phyloP scores from a whole-genome alignment of 2,329 filamentous ascomycete species.

The Byssochlamys sp. region DNA sequence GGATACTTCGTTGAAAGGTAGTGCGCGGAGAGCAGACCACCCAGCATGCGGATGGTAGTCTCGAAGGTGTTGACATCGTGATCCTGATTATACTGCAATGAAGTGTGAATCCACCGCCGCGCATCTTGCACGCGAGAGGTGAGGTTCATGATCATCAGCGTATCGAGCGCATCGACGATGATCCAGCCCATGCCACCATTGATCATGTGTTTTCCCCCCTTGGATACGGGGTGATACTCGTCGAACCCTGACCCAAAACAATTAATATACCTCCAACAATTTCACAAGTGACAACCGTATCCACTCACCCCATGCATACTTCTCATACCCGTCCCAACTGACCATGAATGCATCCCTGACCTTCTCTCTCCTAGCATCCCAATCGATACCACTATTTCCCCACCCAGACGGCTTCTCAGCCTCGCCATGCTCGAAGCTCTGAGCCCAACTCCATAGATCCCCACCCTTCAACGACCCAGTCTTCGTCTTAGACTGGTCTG shows the following conservation, averaged over 20 bases:
- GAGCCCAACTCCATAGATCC: constrained; percentile 49
- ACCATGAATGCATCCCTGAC: constrained; percentile 84
- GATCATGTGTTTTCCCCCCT: constrained; percentile 73
- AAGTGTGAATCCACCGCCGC: constrained; percentile 75
- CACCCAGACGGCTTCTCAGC: constrained; percentile 20
- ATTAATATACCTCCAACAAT: constrained; percentile 14
- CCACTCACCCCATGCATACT: constrained; percentile 80
- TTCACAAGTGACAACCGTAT: constrained; percentile 1
- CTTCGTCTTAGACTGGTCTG: constrained; percentile 11
- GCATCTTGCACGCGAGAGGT: constrained; percentile 76
- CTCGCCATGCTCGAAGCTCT: constrained; percentile 38
- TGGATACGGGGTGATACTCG: constrained; percentile 74
- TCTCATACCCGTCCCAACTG: constrained; percentile 87
- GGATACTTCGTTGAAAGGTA: constrained; percentile 83
- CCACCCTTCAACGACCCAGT: constrained; percentile 27
- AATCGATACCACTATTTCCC: constrained; percentile 46
- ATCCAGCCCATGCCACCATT: constrained; percentile 91
- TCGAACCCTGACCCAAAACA: constrained; percentile 41
- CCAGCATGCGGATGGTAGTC: constrained; percentile 20
- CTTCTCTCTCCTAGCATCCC: constrained; percentile 65
- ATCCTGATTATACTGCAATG: constrained; percentile 76
- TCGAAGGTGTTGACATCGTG: constrained; percentile 52
- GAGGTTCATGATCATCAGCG: constrained; percentile 95
- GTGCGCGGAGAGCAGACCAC: constrained; percentile 35
- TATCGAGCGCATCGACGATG: constrained; percentile 90